A percentile compares a stretch with the other conserved stretches of the same genome.
phyloP scores from a whole-genome alignment of 1,139 yeast species.

The Pneumocystis oryctolagi region DNA sequence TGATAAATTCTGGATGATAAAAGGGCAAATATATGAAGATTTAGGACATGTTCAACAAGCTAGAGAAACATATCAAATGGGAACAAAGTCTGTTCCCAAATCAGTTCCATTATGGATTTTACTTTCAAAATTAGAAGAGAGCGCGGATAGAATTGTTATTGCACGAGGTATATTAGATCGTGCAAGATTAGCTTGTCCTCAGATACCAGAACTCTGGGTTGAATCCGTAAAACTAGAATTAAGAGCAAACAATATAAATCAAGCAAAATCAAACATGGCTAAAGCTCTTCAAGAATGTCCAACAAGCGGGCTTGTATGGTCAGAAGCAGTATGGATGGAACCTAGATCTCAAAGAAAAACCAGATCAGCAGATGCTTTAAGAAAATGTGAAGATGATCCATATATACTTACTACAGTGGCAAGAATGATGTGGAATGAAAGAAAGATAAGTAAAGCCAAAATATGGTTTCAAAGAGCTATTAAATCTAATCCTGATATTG shows the following conservation, averaged over 20 bases:
- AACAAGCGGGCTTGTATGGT: constrained; percentile 46
- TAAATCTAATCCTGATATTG: constrained; percentile 39
- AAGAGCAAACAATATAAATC: constrained; percentile 33
- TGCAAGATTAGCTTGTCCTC: constrained; percentile 42
- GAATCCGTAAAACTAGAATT: constrained; percentile 48
- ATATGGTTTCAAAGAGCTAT: constrained; percentile 67
- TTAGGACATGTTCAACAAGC: constrained; percentile 29
- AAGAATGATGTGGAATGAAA: constrained; percentile 50
- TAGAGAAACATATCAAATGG: constrained; percentile 35
- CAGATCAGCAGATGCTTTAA: constrained; percentile 57
- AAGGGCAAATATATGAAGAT: constrained; percentile 37
- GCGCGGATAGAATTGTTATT: constrained; percentile 31
- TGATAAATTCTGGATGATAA: constrained; percentile 42
- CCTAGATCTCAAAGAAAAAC: constrained; percentile 41
- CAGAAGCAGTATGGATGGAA: constrained; percentile 38
- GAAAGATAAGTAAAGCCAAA: constrained; percentile 48
- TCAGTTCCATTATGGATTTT: constrained; percentile 41
- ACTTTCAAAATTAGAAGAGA: constrained; percentile 38
- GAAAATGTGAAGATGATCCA: constrained; percentile 46
- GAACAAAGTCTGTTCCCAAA: constrained; percentile 35
- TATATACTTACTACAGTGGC: constrained; percentile 52
- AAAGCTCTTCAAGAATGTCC: constrained; percentile 52
- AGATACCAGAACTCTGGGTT: constrained; percentile 39
- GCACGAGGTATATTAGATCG: constrained; percentile 65
- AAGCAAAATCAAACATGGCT: constrained; percentile 43